Percentiles rank a stretch among this genome's conserved stretches.
These are phyloP conservation scores for Ceratonia siliqua DNA, from an alignment of 306 rosid species.

Conservation along the genomic window DNA sequence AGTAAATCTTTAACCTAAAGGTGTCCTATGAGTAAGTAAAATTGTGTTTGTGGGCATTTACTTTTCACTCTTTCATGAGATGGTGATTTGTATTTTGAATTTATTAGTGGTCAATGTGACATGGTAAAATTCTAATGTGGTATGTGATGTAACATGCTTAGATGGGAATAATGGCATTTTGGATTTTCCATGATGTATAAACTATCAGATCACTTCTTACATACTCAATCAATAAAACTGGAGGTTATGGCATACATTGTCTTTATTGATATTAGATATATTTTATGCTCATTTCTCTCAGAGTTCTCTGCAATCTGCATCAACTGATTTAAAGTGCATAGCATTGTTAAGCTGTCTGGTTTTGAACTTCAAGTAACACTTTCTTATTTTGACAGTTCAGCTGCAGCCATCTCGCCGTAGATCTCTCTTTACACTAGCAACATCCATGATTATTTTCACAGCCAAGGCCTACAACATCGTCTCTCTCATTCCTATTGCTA, in stretches of 20 bases:
- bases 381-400: constrained; percentile 53
- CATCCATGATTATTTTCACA: constrained; percentile 79
- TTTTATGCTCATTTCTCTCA: neutral
- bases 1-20: constrained; percentile 10
- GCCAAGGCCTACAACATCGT: constrained; percentile 70
- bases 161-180: constrained; percentile 4
- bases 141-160: constrained; percentile 12
- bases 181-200: neutral
- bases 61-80: neutral
- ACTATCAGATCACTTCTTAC: constrained; percentile 7
- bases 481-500: constrained; percentile 63
- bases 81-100: neutral
- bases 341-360: constrained; percentile 30
- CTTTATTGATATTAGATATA: constrained; percentile 10
- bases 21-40: neutral
- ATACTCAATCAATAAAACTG: constrained; percentile 2
- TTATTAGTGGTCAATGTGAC: constrained; percentile 10
- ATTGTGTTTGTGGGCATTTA: neutral
- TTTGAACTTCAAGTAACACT: constrained; percentile 31
- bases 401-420: constrained; percentile 86
- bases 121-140: neutral
- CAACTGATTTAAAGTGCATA: constrained; percentile 12
- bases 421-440: constrained; percentile 81
- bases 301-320: constrained; percentile 22
- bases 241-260: neutral